phyloP scores from a whole-genome alignment of 1,284 basidiomycete species.

The Gymnopus androsaceus region DNA sequence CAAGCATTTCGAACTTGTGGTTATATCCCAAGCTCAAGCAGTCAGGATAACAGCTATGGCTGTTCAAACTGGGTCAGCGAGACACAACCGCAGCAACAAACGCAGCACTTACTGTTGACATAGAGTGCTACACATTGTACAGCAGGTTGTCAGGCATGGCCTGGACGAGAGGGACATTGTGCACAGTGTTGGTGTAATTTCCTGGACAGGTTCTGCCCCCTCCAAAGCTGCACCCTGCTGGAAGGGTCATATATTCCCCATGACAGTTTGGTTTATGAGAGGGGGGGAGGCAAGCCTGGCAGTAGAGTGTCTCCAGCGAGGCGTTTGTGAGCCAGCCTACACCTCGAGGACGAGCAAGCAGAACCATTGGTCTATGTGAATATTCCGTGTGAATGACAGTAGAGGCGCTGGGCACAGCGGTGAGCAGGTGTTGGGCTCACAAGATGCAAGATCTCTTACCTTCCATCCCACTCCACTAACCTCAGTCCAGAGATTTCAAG shows the following conservation, averaged over 20 bases:
- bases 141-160: not conserved
- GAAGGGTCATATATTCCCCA: not conserved
- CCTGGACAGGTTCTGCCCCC: no score
- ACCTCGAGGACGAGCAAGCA: not conserved
- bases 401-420: no score
- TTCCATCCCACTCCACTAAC: not conserved
- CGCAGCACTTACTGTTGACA: not conserved
- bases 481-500: not conserved
- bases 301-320: not conserved
- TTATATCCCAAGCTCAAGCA: no score
- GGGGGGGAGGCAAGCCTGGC: not conserved
- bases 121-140: not conserved
- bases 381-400: not conserved
- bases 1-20: no score
- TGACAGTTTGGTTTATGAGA: not conserved
- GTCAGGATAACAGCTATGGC: no score
- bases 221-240: not conserved
- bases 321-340: not conserved
- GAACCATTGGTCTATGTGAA: not conserved
- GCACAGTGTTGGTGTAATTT: not conserved
- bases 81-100: no score
- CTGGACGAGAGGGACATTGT: not conserved
- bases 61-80: no score
- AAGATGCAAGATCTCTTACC: no score
- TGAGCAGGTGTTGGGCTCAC: no score